Evolutionary conservation across 2,329 filamentous ascomycete genomes (phyloP), one percentile per base, ranked within the genome.

Genomic region (Colletotrichum tropicale): DNA sequence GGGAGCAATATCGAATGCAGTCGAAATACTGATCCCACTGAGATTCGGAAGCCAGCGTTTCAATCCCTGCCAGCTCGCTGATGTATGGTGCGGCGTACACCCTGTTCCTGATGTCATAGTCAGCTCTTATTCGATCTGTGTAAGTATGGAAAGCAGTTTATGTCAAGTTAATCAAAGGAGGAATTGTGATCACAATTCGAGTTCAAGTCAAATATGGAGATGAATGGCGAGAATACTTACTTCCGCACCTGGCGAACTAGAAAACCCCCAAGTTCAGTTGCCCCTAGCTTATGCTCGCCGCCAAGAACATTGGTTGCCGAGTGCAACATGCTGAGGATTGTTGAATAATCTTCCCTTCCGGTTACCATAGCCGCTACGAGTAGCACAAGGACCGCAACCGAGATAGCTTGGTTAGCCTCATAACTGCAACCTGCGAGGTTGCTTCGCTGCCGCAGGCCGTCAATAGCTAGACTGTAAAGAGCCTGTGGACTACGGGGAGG

Each of bases 91-190:
- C 52, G 52, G 52, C 52, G 52, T 28, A 56, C 7, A 28, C 52
- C 13, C 10, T 24, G 52, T 56, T 56, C 0, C 52, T 56, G 52
- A 5, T 28, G 13, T 56, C 24, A 56, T 24, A 9, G 24, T 56
- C 52, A 56, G 52, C 21, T 24, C 52, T 24, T 28, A 4, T 28
- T 56, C 3, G 5, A 43, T 13, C n/a, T 48, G 2, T 21, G 4
- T 0, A 36, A 36, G 34, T 16, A 12, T 48, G 18, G 13, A 48
- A 6, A 0, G 38, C 18, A 48, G 16, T 1, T 21, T 48, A 0
- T 12, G 2, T 7, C n/a, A 48, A 12, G 10, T 4, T 21, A 0
- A 13, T 48, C 43, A 12, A 0, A 4, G 1, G 1, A 48, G 13
- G 5, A 7, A 48, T 10, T 21, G n/a, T 21, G 5, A 0, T 3